Base-by-base conservation (phyloP, 768 basidiomycete genomes). In the Lactarius quietus region DNA sequence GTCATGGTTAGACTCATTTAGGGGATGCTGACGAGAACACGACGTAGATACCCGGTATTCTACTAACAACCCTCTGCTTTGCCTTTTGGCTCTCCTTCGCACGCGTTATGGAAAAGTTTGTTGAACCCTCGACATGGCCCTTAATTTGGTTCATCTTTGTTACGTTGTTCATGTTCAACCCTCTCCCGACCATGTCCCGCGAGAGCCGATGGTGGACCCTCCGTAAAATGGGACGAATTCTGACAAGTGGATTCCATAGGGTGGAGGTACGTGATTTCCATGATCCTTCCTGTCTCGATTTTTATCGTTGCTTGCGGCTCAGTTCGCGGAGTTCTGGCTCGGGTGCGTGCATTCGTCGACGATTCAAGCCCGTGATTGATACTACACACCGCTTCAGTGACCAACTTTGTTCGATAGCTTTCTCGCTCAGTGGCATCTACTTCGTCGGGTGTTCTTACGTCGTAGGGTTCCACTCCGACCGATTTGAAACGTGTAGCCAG, bases 301-400 rank as follows among this genome's bases (percentile, higher is more conserved):
- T 36, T 62, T 18, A 56, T 41, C 3, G 2, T 57, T 6, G 6
- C 9, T 35, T 20, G 39, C 31, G 57, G 52, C 55, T 1, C 63
- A 90, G 87, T 94, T 94, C 73, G 76, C 87, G 18, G 92, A 93
- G 79, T 92, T 93, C 84, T 94, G 92, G 92, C 80, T 93, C 73
- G 92, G 90, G 90, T 90, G 74, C 61, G 83, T 72, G 6, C 8
- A n/a, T 38, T 45, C 33, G 39, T 9, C 17, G 18, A 61, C 48
- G n/a, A 33, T n/a, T 28, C n/a, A 10, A 23, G 23, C 38, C 29
- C 4, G 20, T 48, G 35, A 28, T 39, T 65, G 12, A 57, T 41
- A 51, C 45, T 38, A 18, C 41, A 7, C 36, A 26, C 14, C 59
- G 35, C 3, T 56, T 20, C 71, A 92, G 90, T 17, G 92, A 94